These are phyloP conservation scores for Rehmannia glutinosa DNA, from an alignment of 257 asterid species.

Conservation along the genomic window DNA sequence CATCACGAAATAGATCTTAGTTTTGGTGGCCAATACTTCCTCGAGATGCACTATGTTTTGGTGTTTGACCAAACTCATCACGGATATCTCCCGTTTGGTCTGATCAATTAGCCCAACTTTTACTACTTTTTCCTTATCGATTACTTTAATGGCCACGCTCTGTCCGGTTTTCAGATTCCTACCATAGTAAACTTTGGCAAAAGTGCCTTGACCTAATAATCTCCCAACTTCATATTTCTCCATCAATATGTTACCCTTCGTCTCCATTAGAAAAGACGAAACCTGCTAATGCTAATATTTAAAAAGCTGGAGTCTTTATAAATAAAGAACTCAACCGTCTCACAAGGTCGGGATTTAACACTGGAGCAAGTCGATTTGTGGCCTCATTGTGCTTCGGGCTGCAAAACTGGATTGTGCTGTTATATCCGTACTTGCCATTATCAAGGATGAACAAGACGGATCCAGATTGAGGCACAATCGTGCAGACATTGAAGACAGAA, in stretches of 20 bases:
- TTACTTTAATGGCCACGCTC: slow-evolving; percentile 77
- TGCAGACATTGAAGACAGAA: slow-evolving; percentile 11
- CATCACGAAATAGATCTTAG: slow-evolving; percentile 65
- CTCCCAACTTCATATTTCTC: slow-evolving; percentile 77
- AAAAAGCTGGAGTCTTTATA: slow-evolving; percentile 20
- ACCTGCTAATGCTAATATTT: slow-evolving; percentile 14
- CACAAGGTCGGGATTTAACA: slow-evolving; percentile 23
- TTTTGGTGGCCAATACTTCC: slow-evolving; percentile 79
- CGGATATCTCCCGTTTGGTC: slow-evolving; percentile 70
- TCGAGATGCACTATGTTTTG: slow-evolving; percentile 49
- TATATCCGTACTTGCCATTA: slow-evolving; percentile 7
- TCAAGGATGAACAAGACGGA: slow-evolving; percentile 8
- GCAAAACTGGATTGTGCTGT: slow-evolving; percentile 4
- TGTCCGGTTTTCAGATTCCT: slow-evolving; percentile 53
- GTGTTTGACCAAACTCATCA: slow-evolving; percentile 66
- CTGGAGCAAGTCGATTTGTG: slow-evolving; percentile 9
- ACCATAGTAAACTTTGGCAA: slow-evolving; percentile 79
- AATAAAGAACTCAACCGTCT: slow-evolving; percentile 24
- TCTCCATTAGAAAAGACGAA: slow-evolving; percentile 38
- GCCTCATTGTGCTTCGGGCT: slow-evolving; percentile 30
- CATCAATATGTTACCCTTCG: slow-evolving; percentile 55
- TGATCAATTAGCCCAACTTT: slow-evolving; percentile 60
- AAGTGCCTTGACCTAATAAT: slow-evolving; percentile 75
- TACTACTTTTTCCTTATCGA: slow-evolving; percentile 63
- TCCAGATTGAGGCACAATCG: slow-evolving; percentile 12